phyloP scores from a whole-genome alignment of 192 early-diverging fungal species.

The Geranomyces michiganensis region DNA sequence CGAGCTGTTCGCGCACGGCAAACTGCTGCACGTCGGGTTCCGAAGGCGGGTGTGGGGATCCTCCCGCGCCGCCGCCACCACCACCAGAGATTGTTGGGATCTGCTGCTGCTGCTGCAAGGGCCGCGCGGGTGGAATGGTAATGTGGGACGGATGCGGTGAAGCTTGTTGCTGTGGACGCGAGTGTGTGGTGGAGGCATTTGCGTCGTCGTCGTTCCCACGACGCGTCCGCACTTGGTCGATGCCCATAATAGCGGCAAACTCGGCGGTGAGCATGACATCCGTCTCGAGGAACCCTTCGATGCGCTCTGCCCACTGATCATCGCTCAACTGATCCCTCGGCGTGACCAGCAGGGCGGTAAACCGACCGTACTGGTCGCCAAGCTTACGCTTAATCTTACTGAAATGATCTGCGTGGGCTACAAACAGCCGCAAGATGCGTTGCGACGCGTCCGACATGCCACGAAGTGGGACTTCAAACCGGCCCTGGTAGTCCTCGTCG shows the following conservation, averaged over 20 bases:
- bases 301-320: slow-evolving; percentile 28
- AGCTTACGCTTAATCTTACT: slow-evolving; percentile 12
- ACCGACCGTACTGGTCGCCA: slow-evolving; percentile 30
- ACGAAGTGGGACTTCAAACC: slow-evolving; percentile 21
- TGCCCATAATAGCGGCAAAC: slow-evolving; percentile 14
- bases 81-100: background rate
- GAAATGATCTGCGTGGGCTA: slow-evolving; percentile 16
- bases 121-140: background rate
- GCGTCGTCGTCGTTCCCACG: background rate
- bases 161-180: background rate
- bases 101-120: too few species aligned
- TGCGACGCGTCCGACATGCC: background rate
- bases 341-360: slow-evolving; percentile 8
- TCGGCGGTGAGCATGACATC: slow-evolving; percentile 11
- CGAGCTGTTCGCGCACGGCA: slow-evolving; percentile 22
- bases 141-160: background rate
- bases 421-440: slow-evolving; percentile 10
- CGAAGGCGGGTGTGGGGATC: slow-evolving; percentile 6
- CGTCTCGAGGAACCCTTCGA: slow-evolving; percentile 17
- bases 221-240: slow-evolving; percentile 13
- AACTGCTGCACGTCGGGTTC: background rate
- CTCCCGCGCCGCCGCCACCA: background rate
- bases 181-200: background rate
- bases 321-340: slow-evolving; percentile 11
- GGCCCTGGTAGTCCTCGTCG: slow-evolving; percentile 30